Percentiles rank a stretch among this genome's conserved stretches.
phyloP scores from a whole-genome alignment of 2,329 filamentous ascomycete species.

The Ambrosiella beaveri region DNA sequence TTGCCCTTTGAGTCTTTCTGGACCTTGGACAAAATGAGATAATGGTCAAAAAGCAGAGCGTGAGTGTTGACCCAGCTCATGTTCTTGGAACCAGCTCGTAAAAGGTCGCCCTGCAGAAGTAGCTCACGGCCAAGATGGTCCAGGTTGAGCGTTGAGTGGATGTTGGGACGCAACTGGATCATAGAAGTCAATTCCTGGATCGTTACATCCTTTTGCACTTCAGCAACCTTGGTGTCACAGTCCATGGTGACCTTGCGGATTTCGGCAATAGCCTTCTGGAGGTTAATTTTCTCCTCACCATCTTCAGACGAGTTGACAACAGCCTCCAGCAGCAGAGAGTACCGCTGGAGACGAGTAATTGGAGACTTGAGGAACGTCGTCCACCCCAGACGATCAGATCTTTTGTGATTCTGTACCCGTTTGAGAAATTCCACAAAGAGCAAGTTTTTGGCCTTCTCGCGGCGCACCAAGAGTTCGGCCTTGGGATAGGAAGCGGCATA shows the following conservation, averaged over 20 bases:
- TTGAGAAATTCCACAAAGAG: conserved; percentile 78
- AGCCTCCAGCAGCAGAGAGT: conserved; percentile 64
- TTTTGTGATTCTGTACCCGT: conserved; percentile 57
- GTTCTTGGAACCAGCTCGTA: conserved; percentile 71
- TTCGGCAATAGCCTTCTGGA: conserved; percentile 73
- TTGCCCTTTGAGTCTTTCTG: conserved; percentile 53
- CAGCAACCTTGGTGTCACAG: conserved; percentile 81
- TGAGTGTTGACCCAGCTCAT: conserved; percentile 92
- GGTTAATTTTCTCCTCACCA: conserved; percentile 74
- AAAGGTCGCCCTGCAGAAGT: conserved; percentile 74
- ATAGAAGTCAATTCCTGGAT: conserved; percentile 71
- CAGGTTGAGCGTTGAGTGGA: conserved; percentile 77
- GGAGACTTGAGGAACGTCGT: conserved; percentile 87
- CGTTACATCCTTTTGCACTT: conserved; percentile 80
- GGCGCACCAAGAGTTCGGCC: conserved; percentile 66
- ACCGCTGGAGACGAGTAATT: conserved; percentile 81
- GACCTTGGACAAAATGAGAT: conserved; percentile 80
- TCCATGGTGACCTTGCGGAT: conserved; percentile 79
- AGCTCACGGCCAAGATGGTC: conserved; percentile 87
- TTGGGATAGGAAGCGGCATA: conserved; percentile 79
- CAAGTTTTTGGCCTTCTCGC: conserved; percentile 69
- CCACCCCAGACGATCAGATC: conserved; percentile 74
- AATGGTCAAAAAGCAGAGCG: conserved; percentile 88
- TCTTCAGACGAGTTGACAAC: conserved; percentile 71
- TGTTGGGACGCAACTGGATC: conserved; percentile 69